Percentiles rank a stretch among this genome's conserved stretches.
These are phyloP conservation scores for Heritiera littoralis DNA, from an alignment of 345 rosid genomes.

Conservation along the genomic window DNA sequence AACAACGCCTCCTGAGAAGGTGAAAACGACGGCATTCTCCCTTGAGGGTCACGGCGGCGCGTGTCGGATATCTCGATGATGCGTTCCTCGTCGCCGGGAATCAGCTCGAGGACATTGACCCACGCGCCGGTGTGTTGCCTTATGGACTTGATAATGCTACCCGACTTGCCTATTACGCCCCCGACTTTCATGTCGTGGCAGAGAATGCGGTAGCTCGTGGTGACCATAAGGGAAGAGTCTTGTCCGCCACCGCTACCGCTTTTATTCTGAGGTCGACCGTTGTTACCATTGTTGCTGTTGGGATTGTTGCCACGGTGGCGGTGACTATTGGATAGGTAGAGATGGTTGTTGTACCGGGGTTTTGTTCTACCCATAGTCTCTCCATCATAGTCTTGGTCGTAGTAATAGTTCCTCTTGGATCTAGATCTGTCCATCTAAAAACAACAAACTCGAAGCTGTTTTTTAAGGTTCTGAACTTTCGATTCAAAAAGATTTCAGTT, in stretches of 20 bases:
- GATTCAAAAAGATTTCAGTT: background rate
- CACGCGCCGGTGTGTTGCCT: slow-evolving; percentile 96
- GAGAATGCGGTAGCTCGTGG: slow-evolving; percentile 88
- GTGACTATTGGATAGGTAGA: slow-evolving; percentile 41
- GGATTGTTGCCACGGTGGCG: slow-evolving; percentile 52
- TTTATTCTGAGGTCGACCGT: slow-evolving; percentile 16
- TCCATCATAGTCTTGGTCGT: slow-evolving; percentile 86
- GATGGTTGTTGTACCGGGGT: slow-evolving; percentile 70
- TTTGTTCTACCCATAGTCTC: slow-evolving; percentile 60
- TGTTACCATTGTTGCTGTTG: slow-evolving; percentile 27
- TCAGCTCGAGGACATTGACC: slow-evolving; percentile 95
- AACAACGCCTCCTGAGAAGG: slow-evolving; percentile 96
- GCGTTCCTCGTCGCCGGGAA: slow-evolving; percentile 85
- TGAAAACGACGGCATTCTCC: slow-evolving; percentile 85
- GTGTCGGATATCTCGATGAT: slow-evolving; percentile 97
- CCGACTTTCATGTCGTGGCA: slow-evolving; percentile 94
- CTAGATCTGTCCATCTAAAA: slow-evolving; percentile 85
- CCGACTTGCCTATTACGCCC: slow-evolving; percentile 98
- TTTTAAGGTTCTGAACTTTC: background rate
- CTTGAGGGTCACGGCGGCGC: slow-evolving; percentile 91
- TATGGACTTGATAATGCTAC: slow-evolving; percentile 86
- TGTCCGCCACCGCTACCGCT: slow-evolving; percentile 21
- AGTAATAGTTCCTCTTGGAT: slow-evolving; percentile 91
- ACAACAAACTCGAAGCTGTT: background rate
- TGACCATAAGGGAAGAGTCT: slow-evolving; percentile 63